Evolutionary conservation across 495 filamentous ascomycete genomes (phyloP).

Genomic region (Xanthoparmelia taractica): DNA sequence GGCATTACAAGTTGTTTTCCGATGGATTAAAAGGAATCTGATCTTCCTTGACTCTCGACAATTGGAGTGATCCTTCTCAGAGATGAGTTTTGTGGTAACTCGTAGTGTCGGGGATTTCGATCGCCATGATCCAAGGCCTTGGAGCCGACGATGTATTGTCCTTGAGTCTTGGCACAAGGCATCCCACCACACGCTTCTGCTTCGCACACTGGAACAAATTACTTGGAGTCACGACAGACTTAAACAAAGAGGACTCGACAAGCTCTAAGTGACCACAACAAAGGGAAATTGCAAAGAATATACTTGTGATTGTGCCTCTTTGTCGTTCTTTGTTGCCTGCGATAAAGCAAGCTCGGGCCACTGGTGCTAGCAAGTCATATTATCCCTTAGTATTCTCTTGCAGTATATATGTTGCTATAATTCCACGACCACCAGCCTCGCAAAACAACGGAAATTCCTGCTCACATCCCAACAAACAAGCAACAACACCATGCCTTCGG

Average conservation of each 20-base stretch:
- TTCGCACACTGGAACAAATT: background rate
- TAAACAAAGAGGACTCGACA: background rate
- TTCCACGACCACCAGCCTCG: background rate
- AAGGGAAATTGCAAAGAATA: background rate
- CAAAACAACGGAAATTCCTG: no score
- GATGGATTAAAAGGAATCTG: no score
- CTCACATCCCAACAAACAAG: background rate
- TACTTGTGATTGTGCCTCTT: background rate
- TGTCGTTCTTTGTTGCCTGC: background rate
- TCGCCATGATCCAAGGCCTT: background rate
- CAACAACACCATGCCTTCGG: constrained; percentile 3
- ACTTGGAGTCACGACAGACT: background rate
- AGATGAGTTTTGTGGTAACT: background rate
- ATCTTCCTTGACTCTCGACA: background rate
- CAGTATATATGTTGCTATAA: background rate
- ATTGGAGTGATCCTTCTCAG: background rate
- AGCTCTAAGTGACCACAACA: background rate
- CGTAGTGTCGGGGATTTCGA: background rate
- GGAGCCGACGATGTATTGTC: background rate
- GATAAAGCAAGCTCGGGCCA: background rate
- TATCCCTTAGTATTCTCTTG: background rate
- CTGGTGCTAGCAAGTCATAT: background rate
- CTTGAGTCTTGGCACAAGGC: background rate
- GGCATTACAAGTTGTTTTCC: background rate
- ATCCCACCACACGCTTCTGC: background rate